Evolutionary conservation across 805 yeast species (phyloP), one percentile per base, ranked within the genome.

Genomic region (Candida insectalens): DNA sequence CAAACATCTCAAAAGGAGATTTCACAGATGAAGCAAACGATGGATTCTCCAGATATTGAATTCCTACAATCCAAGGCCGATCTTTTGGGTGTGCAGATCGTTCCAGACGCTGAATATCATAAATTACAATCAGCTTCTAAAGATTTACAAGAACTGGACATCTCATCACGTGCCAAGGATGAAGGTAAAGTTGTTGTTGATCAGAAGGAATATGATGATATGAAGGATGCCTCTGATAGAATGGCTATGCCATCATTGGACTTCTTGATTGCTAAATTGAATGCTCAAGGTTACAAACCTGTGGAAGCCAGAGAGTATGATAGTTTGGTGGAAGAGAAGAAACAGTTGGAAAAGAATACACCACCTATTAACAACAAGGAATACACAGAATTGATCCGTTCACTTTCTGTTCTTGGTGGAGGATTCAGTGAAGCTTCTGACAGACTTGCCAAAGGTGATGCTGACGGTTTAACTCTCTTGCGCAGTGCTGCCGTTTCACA

Each of bases 101-200:
- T 20, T 19, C 35, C 19, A 16, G 28, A 19, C 3, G 30, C 14
- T 12, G 37, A 31, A 19, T 20, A 27, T n/a, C 7, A 21, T 12
- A 21, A 21, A 12, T 21, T 8, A 8, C 23, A 21, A 12, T 8
- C 10, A 8, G 23, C 7, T 12, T 21, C 23, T 7, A 21, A 40
- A 50, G 23, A 21, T 12, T 12, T 21, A 8, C 10, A 7, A 8
- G 23, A 21, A 12, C 12, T 21, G 23, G 23, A 21, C 12, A 7
- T 60, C 20, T 37, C 36, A 16, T 42, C 44, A 7, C 53, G 53
- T 28, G 57, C 67, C 4, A 21, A 35, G 7, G 35, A 31, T 6
- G 51, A 43, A 34, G 59, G 60, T 5, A 39, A 50, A 14, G 45
- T 45, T 14, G 41, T 52, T 33, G 37, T 59, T 15, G 49, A 51